Base-by-base conservation (phyloP, 768 basidiomycete species). In the Amanita fuliginea region DNA sequence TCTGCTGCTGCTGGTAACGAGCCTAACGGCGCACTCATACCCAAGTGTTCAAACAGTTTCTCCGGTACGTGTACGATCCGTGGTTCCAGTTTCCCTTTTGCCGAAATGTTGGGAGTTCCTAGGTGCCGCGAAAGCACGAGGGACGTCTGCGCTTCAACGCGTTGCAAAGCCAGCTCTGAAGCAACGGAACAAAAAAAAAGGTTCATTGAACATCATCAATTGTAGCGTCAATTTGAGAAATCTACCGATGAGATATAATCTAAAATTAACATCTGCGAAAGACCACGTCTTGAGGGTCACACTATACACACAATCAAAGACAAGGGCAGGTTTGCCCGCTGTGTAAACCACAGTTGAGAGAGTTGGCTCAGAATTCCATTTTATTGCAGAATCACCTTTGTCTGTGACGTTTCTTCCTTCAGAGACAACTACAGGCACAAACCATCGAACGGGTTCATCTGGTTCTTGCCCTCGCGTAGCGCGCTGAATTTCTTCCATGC, bases 291-390 rank as follows among this genome's bases (percentile, higher is more conserved):
- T 82, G 51, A 88, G 61, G 3, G 74, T 68, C 0, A 71, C 54
- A 55, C 84, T 74, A 62, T 77, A 80, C 1, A 89, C 68, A 54
- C 81, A 81, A 62, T 90, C 88, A 55, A 90, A 81, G 4, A 89
- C 82, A 33, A 85, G 59, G 4, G 79, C 74, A 0, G 75, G 68
- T 28, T 81, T 82, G 4, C 86, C 87, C 54, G 80, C 87, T 89
- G 44, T 30, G 16, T 6, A 14, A 26, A 24, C 5, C 42, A 40
- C n/a, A 18, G 39, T 37, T 19, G 51, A 16, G 41, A 24, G 24
- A 30, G 9, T 8, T 14, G 9, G 13, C 4, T n/a, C 19, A 18
- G 11, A 21, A 3, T 5, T 44, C 8, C 26, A 5, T 9, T 35
- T 24, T 10, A 9, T 46, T 32, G 6, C 13, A 21, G 18, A 6